A percentile compares a stretch with the other conserved stretches of the same genome.
Conservation (phyloP, 306 rosid species). For the Cicer yamashitae region DNA sequence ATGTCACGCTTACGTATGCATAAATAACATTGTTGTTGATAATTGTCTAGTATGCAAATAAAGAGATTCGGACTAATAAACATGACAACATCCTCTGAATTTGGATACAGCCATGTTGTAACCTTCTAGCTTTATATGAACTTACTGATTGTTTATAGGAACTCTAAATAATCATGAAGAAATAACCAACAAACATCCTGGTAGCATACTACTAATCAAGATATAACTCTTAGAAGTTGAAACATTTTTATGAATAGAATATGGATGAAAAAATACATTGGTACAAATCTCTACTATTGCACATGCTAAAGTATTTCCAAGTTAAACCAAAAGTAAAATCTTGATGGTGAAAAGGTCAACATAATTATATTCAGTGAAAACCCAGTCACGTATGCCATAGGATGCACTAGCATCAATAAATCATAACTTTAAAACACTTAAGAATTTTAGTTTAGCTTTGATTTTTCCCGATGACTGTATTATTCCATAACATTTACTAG, state of each 20-base stretch:
- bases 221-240: conserved; percentile 35
- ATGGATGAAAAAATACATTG: conserved; percentile 26
- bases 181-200: conserved; percentile 14
- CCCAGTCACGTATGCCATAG: neutral
- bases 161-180: conserved; percentile 24
- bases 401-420: conserved; percentile 22
- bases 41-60: conserved; percentile 28
- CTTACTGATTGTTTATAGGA: conserved; percentile 25
- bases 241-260: conserved; percentile 31
- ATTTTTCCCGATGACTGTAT: conserved; percentile 19
- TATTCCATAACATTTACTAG: conserved; percentile 26
- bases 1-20: neutral
- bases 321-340: conserved; percentile 35
- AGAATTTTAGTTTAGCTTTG: conserved; percentile 24
- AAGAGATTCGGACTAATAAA: conserved; percentile 35
- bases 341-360: conserved; percentile 5
- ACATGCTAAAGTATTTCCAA: neutral
- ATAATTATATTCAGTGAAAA: conserved; percentile 14
- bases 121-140: conserved; percentile 24
- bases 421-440: conserved; percentile 22
- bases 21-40: conserved; percentile 25
- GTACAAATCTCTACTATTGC: conserved; percentile 12
- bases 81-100: conserved; percentile 37
- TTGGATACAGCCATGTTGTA: conserved; percentile 14
- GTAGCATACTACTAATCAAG: conserved; percentile 28